phyloP scores from a whole-genome alignment of 768 basidiomycete genomes.

The Serendipita sp. region DNA sequence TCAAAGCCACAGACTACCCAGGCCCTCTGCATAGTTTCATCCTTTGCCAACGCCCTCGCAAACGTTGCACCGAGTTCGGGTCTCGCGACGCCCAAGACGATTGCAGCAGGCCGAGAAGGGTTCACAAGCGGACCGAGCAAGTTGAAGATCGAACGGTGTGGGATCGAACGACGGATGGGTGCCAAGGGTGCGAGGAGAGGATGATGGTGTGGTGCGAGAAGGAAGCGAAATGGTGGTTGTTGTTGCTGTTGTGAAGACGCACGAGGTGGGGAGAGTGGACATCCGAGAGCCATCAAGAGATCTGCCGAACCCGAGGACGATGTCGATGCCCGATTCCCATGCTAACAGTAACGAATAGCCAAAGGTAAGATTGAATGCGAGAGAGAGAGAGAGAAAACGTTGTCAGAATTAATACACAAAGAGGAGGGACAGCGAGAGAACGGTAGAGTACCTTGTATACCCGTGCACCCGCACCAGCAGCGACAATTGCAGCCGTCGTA shows the following conservation, averaged over 20 bases:
- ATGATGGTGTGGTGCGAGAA: conserved; percentile 89
- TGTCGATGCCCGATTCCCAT: conserved; percentile 79
- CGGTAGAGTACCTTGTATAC: conserved; percentile 58
- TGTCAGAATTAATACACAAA: neutral
- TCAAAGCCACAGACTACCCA: conserved; percentile 90
- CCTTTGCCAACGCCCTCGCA: conserved; percentile 44
- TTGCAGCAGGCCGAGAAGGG: conserved; percentile 68
- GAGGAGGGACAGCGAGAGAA: neutral
- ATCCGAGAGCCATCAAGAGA: conserved; percentile 69
- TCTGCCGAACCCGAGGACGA: conserved; percentile 92
- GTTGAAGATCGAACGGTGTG: conserved; percentile 96
- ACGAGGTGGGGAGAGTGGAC: conserved; percentile 23
- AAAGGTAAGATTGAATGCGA: neutral
- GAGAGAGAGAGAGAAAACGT: neutral
- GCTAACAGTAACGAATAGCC: conserved; percentile 30
- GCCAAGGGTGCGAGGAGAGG: conserved; percentile 67
- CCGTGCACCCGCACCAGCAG: conserved; percentile 83
- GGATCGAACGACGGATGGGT: conserved; percentile 69
- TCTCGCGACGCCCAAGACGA: conserved; percentile 84
- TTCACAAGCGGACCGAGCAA: conserved; percentile 87
- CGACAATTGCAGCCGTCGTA: conserved; percentile 84
- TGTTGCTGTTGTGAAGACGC: no score
- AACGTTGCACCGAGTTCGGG: conserved; percentile 68
- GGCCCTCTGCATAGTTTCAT: conserved; percentile 65
- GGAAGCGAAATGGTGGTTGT: conserved; percentile 67